Evolutionary conservation across 108 stramenopile species (phyloP), one percentile per base, ranked within the genome.

Genomic region (Parmales sp.): DNA sequence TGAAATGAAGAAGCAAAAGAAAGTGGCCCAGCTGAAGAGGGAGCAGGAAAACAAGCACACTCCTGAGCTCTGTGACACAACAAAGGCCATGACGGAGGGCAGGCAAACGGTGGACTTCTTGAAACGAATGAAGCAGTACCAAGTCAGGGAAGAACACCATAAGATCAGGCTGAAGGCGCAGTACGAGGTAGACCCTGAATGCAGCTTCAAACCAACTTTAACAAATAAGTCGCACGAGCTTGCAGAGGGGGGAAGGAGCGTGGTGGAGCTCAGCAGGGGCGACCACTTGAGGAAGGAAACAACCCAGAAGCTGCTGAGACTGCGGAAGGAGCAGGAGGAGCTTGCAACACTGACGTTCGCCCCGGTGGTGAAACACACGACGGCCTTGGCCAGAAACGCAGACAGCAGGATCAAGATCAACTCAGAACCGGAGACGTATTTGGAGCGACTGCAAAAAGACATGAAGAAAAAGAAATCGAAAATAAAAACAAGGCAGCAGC

Each of bases 211-310:
- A 63, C 82, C 82, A 6, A 38, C 50, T 34, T 76, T 81, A 41
- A 81, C 72, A 39, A 39, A 23, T 16, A 45, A 39, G 39, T 49
- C 76, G 1, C 23, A 45, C 37, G 13, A 37, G 5, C 41, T 73
- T 1, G 68, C 75, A 8, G 71, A 66, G 37, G 37, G 83, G 34
- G 54, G 54, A 5, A 60, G 54, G 54, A 51, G 69, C 26, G 71
- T 51, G 19, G 71, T 72, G 38, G 81, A 82, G 38, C 63, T 82
- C 0, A 75, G 70, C 73, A 64, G 79, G 23, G 83, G 81, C 1
- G 83, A 83, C 39, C 39, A 72, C 45, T 37, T 80, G 18, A 74
- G 70, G 31, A 64, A 50, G 41, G 83, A 83, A 50, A 79, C 78
- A 8, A 78, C 69, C 11, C 54, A 63, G 38, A 76, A 79, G 16